Evolutionary conservation across 257 asterid species (phyloP), one percentile per base, ranked within the genome.

Genomic region (Echites panduratus): DNA sequence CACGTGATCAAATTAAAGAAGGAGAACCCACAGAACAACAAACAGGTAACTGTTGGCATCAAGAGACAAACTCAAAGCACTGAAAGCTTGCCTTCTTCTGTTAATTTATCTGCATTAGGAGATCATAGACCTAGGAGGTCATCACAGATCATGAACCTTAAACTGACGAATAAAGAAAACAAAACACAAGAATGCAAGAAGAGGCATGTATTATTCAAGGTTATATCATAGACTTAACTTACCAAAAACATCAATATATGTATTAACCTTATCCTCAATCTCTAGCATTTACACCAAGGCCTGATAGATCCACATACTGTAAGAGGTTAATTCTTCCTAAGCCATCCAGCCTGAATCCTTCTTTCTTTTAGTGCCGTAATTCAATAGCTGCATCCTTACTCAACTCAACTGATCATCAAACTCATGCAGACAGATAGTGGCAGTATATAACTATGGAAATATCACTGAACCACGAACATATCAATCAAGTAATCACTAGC

Each of bases 1-100:
- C 94, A 85, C 82, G 73, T 84, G 75, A 78, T 79, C 74, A 82
- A 82, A 72, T 72, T 90, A 48, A 87, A 81, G 66, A 10, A 61
- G 82, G 77, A 70, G 24, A 79, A 70, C 67, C 75, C 81, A 45
- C 76, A 79, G 64, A 85, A 78, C 78, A 87, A 79, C 70, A 80
- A 81, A 66, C 86, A 86, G 96, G 96, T 90, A 83, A 81, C 59
- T 26, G 70, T 50, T 63, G 41, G 56, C 43, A 61, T 73, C 24
- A 73, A 9, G 45, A 40, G n/a, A 63, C 24, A 73, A 27, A 62
- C 35, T 35, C 52, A 35, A 24, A 29, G 56, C 75, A 76, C 29
- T 22, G 41, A 38, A 41, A 71, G 20, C 20, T 45, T 2, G 44
- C 17, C 17, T 26, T 73, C 61, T n/a, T 27, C 10, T 27, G 61